phyloP scores from a whole-genome alignment of 371 early-diverging fungal genomes.

The Sporodiniella umbellata region DNA sequence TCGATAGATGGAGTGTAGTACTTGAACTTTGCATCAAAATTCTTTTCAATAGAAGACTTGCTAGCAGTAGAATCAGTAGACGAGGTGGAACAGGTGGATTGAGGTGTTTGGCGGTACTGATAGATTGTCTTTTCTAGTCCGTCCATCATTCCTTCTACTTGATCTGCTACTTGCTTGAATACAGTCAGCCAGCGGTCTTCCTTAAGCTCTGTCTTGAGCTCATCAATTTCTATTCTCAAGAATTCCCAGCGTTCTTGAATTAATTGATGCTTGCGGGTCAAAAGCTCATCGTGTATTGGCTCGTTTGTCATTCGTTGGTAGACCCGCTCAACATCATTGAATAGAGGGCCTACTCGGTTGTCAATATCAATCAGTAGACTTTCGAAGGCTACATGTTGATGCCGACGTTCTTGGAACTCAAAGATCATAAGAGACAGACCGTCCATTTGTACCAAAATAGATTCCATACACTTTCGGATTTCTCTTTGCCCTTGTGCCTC shows the following conservation, averaged over 20 bases:
- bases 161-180: conserved; percentile 55
- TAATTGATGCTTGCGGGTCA: conserved; percentile 34
- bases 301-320: conserved; percentile 45
- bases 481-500: conserved; percentile 15
- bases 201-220: conserved; percentile 53
- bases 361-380: conserved; percentile 51
- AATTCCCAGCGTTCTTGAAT: conserved; percentile 48
- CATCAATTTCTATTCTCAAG: conserved; percentile 42
- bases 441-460: conserved; percentile 31
- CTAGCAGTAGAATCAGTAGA: conserved; percentile 6
- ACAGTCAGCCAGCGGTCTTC: conserved; percentile 60
- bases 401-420: conserved; percentile 39
- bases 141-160: conserved; percentile 62
- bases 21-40: conserved; percentile 62
- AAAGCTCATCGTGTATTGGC: conserved; percentile 27
- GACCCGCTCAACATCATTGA: conserved; percentile 49
- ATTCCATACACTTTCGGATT: conserved; percentile 24
- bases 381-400: conserved; percentile 18
- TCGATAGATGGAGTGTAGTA: conserved; percentile 58
- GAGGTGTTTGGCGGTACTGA: conserved; percentile 39
- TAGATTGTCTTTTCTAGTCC: conserved; percentile 52
- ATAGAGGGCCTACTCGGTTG: conserved; percentile 49
- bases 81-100: conserved; percentile 7
- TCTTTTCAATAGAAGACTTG: conserved; percentile 43
- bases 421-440: conserved; percentile 41